Evolutionary conservation across 306 rosid genomes (phyloP).

Genomic region (Mucuna pruriens): DNA sequence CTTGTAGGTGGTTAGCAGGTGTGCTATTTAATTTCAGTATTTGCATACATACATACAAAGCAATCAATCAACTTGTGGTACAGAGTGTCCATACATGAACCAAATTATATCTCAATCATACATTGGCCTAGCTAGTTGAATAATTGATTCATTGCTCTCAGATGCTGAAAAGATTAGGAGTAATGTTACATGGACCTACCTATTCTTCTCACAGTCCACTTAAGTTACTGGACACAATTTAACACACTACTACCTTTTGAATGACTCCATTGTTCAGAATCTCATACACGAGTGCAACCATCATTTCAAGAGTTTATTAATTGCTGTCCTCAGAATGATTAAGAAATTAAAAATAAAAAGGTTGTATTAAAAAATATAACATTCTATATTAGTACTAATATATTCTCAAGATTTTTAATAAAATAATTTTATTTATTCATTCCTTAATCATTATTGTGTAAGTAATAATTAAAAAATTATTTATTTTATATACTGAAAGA

Average conservation of each 20-base stretch:
- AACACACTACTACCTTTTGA: not conserved
- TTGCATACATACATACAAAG: not conserved
- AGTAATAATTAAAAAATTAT: not conserved
- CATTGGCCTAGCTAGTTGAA: constrained; percentile 16
- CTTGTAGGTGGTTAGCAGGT: constrained; percentile 34
- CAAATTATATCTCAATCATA: constrained; percentile 39
- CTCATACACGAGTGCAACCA: not conserved
- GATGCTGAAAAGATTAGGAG: constrained; percentile 11
- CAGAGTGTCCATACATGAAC: constrained; percentile 18
- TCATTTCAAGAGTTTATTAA: not conserved
- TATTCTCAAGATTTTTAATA: not conserved
- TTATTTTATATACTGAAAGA: too few species aligned
- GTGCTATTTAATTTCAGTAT: constrained; percentile 3
- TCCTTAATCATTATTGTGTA: not conserved
- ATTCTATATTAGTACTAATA: not conserved
- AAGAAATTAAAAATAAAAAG: not conserved
- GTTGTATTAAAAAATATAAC: not conserved
- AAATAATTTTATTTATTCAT: not conserved
- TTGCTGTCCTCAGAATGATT: not conserved
- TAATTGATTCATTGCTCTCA: constrained; percentile 17
- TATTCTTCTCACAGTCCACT: not conserved
- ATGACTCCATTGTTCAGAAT: not conserved
- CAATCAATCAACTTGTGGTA: constrained; percentile 32
- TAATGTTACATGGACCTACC: constrained; percentile 17
- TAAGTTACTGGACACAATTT: not conserved